Evolutionary conservation across 2,329 filamentous ascomycete genomes (phyloP).

Genomic region (Magnaporthiopsis rhizophila): DNA sequence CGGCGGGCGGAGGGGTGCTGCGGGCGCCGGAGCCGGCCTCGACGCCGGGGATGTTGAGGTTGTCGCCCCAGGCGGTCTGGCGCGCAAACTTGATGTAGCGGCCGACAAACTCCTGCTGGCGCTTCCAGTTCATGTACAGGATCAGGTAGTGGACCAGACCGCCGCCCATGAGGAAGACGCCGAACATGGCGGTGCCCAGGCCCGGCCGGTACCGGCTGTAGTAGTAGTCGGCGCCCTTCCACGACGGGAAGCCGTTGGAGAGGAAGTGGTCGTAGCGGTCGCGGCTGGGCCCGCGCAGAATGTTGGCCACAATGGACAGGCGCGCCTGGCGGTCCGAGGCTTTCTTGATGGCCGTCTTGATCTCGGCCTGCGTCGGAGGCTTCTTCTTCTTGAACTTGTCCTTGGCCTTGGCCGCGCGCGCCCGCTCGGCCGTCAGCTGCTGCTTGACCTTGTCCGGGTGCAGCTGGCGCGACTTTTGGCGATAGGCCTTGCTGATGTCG

Average conservation of each 20-base stretch:
- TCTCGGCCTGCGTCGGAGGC: constrained; percentile 63
- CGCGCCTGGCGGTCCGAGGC: constrained; percentile 79
- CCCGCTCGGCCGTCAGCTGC: constrained; percentile 64
- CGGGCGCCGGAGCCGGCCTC: constrained; percentile 36
- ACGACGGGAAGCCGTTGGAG: constrained; percentile 83
- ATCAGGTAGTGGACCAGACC: constrained; percentile 83
- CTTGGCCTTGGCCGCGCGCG: constrained; percentile 42
- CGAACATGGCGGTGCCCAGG: constrained; percentile 72
- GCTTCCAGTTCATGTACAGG: constrained; percentile 78
- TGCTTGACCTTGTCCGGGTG: constrained; percentile 96
- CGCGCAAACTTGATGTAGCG: constrained; percentile 87
- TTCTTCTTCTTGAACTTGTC: constrained; percentile 53
- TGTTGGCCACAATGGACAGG: constrained; percentile 74
- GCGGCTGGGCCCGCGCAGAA: constrained; percentile 72
- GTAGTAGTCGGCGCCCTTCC: constrained; percentile 98
- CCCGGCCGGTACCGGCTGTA: constrained; percentile 91
- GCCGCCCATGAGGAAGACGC: constrained; percentile 74
- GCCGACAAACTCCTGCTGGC: constrained; percentile 84
- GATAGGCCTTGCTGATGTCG: constrained; percentile 89
- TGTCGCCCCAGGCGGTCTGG: constrained; percentile 83
- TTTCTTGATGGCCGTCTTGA: constrained; percentile 70
- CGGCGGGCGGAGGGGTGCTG: constrained; percentile 29
- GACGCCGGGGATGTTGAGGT: constrained; percentile 56
- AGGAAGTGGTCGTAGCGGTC: constrained; percentile 95
- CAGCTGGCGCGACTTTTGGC: constrained; percentile 71